phyloP scores from a whole-genome alignment of 1,284 basidiomycete genomes.

The Naganishia liquefaciens region DNA sequence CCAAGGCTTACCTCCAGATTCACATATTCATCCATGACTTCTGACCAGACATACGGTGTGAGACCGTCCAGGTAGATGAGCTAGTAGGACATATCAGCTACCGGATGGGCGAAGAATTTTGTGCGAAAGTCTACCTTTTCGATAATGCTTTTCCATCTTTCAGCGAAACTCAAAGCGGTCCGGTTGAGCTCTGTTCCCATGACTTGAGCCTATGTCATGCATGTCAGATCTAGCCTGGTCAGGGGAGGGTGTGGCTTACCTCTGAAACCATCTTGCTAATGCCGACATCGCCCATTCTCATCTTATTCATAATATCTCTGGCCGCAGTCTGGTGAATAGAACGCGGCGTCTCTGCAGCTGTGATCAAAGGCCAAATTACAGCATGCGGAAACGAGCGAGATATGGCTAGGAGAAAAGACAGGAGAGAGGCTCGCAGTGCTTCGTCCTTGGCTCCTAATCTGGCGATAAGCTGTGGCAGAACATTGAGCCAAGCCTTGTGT shows the following conservation, averaged over 20 bases:
- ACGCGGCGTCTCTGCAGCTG: slow-evolving; percentile 47
- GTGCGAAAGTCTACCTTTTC: slow-evolving; percentile 22
- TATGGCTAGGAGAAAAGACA: slow-evolving; percentile 45
- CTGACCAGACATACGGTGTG: slow-evolving; percentile 25
- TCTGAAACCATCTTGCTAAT: slow-evolving; percentile 41
- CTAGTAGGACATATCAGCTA: slow-evolving; percentile 9
- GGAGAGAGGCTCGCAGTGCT: slow-evolving; percentile 41
- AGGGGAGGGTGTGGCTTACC: slow-evolving; percentile 3
- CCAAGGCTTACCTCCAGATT: slow-evolving; percentile 22
- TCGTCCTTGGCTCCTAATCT: slow-evolving; percentile 45
- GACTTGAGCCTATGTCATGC: slow-evolving; percentile 45
- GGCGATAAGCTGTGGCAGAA: slow-evolving; percentile 51
- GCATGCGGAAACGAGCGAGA: slow-evolving; percentile 47
- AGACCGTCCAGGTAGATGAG: slow-evolving; percentile 34
- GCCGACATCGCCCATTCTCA: slow-evolving; percentile 41
- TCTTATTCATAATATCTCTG: slow-evolving; percentile 46
- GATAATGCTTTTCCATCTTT: slow-evolving; percentile 46
- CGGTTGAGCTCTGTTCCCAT: slow-evolving; percentile 47
- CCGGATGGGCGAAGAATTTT: not conserved
- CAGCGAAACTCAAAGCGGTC: slow-evolving; percentile 43
- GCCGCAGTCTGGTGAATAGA: slow-evolving; percentile 46
- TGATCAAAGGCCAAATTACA: slow-evolving; percentile 49
- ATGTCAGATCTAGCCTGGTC: no score
- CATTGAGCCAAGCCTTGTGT: slow-evolving; percentile 43
- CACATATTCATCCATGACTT: slow-evolving; percentile 31